Conservation (phyloP, 1,284 basidiomycete species). For the Mycena sp. region DNA sequence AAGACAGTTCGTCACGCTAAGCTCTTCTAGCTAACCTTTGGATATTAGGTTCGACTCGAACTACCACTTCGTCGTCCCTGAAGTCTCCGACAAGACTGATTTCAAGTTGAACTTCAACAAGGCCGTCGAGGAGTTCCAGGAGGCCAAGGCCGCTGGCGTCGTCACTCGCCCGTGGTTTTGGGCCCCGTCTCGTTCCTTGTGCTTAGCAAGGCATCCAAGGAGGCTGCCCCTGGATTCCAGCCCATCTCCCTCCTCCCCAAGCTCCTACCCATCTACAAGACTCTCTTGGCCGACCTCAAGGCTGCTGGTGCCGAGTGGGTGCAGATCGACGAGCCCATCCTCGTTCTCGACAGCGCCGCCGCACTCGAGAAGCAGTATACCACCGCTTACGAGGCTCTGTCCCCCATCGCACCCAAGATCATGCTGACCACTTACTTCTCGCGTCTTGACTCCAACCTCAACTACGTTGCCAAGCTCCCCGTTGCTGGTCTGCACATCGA, state of each 20-base stretch:
- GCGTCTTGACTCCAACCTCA: slow-evolving; percentile 93
- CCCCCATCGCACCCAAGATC: slow-evolving; percentile 89
- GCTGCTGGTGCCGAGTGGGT: slow-evolving; percentile 93
- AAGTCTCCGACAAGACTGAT: slow-evolving; percentile 91
- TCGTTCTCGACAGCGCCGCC: slow-evolving; percentile 91
- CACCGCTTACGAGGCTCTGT: slow-evolving; percentile 85
- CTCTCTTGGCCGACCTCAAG: slow-evolving; percentile 93
- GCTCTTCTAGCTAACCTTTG: slow-evolving; percentile 23
- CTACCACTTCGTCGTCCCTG: slow-evolving; percentile 99
- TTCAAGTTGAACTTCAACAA: slow-evolving; percentile 98
- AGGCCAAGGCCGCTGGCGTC: slow-evolving; percentile 93
- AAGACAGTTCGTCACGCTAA: slow-evolving; percentile 38
- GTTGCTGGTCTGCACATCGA: slow-evolving; percentile 97
- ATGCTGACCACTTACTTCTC: slow-evolving; percentile 96
- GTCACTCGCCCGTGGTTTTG: slow-evolving; percentile 95
- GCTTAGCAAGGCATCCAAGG: slow-evolving; percentile 93
- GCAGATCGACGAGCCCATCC: slow-evolving; percentile 97
- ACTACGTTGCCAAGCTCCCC: slow-evolving; percentile 93
- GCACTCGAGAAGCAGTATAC: slow-evolving; percentile 86
- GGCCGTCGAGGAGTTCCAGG: slow-evolving; percentile 93
- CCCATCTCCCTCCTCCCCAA: slow-evolving; percentile 92
- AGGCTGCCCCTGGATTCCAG: slow-evolving; percentile 88
- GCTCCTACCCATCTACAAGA: slow-evolving; percentile 92
- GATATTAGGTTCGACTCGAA: slow-evolving; percentile 95
- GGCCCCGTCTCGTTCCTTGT: slow-evolving; percentile 97